phyloP scores from a whole-genome alignment of 352 stramenopile species.

The Paralagenidium karlingii region DNA sequence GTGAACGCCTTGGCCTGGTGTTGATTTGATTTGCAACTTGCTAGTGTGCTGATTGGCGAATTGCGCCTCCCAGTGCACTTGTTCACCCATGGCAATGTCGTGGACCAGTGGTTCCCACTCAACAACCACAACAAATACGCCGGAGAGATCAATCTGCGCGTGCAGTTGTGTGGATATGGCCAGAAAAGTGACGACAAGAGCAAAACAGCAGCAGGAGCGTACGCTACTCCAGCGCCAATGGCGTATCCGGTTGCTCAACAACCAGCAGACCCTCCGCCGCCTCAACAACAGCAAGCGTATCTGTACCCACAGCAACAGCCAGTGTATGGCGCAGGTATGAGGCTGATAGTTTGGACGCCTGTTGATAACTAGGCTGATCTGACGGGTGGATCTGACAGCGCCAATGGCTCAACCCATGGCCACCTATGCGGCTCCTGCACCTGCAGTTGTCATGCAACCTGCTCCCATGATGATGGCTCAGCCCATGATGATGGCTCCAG shows the following conservation, averaged over 20 bases:
- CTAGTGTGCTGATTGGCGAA: slow-evolving; percentile 59
- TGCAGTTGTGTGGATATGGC: slow-evolving; percentile 37
- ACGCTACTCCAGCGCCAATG: not conserved
- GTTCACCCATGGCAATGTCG: slow-evolving; percentile 46
- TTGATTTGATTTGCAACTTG: not conserved
- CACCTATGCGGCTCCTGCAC: slow-evolving; percentile 8
- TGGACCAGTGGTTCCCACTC: slow-evolving; percentile 73
- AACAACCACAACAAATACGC: slow-evolving; percentile 45
- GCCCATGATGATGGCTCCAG: slow-evolving; percentile 1
- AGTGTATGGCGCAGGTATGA: too few relatives aligned
- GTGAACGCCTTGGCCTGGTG: too few relatives aligned
- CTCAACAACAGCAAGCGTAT: slow-evolving; percentile 6
- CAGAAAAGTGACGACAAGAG: slow-evolving; percentile 2
- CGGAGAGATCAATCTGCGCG: slow-evolving; percentile 71
- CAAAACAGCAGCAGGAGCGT: not conserved
- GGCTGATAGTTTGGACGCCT: too few relatives aligned
- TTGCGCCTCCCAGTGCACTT: slow-evolving; percentile 64
- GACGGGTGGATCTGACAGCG: too few relatives aligned
- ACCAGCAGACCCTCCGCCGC: too few relatives aligned
- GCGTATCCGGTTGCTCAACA: not conserved
- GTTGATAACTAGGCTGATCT: too few relatives aligned
- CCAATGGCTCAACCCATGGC: not conserved
- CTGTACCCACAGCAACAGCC: not conserved
- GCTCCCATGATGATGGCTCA: slow-evolving; percentile 5
- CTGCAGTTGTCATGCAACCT: slow-evolving; percentile 10